These are phyloP conservation scores for Nitzschia sp. DNA, from an alignment of 108 stramenopile species.

Conservation along the genomic window DNA sequence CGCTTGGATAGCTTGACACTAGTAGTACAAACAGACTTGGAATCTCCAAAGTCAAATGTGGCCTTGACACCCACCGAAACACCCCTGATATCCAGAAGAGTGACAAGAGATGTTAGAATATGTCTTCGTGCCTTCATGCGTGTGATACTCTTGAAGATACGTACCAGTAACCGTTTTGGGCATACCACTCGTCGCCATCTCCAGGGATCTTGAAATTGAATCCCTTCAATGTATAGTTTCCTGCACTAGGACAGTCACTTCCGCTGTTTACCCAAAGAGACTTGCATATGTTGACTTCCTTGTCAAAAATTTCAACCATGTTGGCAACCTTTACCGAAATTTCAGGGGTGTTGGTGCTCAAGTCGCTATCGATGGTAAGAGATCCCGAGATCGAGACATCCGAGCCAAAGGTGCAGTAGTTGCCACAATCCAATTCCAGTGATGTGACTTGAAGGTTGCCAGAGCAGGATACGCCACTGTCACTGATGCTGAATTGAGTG, in stretches of 20 bases:
- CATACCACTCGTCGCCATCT: conserved; percentile 15
- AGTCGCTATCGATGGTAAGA: neutral
- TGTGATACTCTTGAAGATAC: neutral
- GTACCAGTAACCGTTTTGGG: conserved; percentile 1
- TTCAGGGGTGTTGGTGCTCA: conserved; percentile 6
- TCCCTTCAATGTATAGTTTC: conserved; percentile 3
- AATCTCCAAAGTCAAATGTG: conserved; percentile 7
- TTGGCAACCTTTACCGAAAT: conserved; percentile 2
- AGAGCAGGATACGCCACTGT: neutral
- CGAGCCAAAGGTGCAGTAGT: conserved; percentile 21
- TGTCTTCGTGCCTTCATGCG: neutral
- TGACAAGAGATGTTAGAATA: neutral
- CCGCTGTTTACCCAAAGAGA: neutral
- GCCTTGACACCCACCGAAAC: neutral
- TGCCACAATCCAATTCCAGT: conserved; percentile 6
- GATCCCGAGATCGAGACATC: neutral
- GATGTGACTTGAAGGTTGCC: conserved; percentile 11
- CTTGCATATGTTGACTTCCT: conserved; percentile 5
- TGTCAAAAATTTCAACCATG: conserved; percentile 8
- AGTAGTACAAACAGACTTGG: conserved; percentile 8
- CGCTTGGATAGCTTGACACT: conserved; percentile 6
- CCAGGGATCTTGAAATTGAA: conserved; percentile 15
- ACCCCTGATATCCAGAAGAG: neutral
- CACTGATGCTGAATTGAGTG: conserved; percentile 10
- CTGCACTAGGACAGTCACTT: conserved; percentile 5